phyloP scores from a whole-genome alignment of 2,329 filamentous ascomycete species.

The Nigrospora osmanthi region DNA sequence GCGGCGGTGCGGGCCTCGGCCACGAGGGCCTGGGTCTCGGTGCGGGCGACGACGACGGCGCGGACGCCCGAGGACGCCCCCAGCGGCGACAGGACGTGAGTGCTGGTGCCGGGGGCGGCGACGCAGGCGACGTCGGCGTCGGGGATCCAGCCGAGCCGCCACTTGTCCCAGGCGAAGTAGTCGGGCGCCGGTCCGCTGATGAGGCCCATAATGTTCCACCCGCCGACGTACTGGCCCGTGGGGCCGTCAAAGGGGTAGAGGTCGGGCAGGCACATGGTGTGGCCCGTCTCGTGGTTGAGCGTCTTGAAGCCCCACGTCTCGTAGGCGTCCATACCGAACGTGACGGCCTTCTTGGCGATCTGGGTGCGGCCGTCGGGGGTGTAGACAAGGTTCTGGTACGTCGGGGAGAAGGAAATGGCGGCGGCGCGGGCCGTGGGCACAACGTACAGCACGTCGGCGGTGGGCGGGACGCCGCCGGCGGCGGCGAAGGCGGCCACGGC shows the following conservation, averaged over 20 bases:
- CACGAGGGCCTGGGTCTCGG: conserved; percentile 16
- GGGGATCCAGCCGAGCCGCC: conserved; percentile 26
- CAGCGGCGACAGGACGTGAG: conserved; percentile 16
- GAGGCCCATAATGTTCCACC: conserved; percentile 28
- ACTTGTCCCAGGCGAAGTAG: conserved; percentile 30
- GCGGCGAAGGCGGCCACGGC: conserved; percentile 15
- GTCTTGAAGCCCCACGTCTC: conserved; percentile 22
- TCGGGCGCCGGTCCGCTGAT: conserved; percentile 24
- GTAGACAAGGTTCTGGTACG: conserved; percentile 15
- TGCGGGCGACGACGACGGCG: conserved; percentile 19
- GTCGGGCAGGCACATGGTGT: conserved; percentile 29
- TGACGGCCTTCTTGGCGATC: conserved; percentile 10
- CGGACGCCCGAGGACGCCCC: conserved; percentile 13
- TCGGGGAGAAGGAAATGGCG: conserved; percentile 17
- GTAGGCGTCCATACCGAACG: conserved; percentile 23
- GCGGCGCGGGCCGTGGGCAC: conserved; percentile 17
- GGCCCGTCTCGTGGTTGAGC: conserved; percentile 29
- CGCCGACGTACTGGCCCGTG: conserved; percentile 22
- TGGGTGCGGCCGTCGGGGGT: conserved; percentile 1
- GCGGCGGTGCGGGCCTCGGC: conserved; percentile 19
- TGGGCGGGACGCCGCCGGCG: conserved; percentile 6
- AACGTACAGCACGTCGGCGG: conserved; percentile 19
- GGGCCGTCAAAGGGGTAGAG: conserved; percentile 22
- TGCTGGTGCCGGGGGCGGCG: conserved; percentile 11
- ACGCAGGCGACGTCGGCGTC: conserved; percentile 25